Base-by-base conservation (phyloP, 2,329 filamentous ascomycete genomes). In the Conoideocrella luteorostrata region DNA sequence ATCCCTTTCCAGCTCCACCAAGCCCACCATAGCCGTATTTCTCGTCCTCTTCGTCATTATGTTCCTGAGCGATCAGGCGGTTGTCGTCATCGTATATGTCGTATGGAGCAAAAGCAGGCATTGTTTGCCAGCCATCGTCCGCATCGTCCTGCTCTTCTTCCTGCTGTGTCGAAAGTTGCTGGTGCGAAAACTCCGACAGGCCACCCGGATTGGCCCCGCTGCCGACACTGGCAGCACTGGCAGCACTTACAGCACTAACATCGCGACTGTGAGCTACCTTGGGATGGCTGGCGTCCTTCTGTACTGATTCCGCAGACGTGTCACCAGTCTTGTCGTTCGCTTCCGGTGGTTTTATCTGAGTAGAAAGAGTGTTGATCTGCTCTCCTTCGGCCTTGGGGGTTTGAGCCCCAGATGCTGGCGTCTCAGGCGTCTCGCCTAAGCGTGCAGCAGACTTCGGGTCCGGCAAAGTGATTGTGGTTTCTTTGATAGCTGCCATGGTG, bases 81-180 rank as follows among this genome's bases (percentile, higher is more conserved):
- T 95, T 86, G 61, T 95, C 84, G 56, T 98, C 93, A 60, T 98
- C 88, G 63, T 97, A 98, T 52, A 95, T 86, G 64, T 97, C 91
- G 61, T 93, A 94, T 29, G 85, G 84, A 7, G 90, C 93, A 57
- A 90, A 88, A 1, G 93, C 82, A 2, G 91, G 93, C 93, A 98
- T 98, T 3, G 80, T 78, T 67, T 96, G 88, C 93, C 93, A 98
- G 41, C 75, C 80, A 2, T 69, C 82, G n/a, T 85, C 85, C 5
- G 80, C 80, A 10, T 63, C 55, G 3, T 76, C 65, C 11, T 72
- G 68, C 36, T 76, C 68, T 11, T 74, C 66, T 11, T 78, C 69
- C 32, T 75, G 71, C 49, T 79, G 71, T 13, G 75, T 68, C 9
- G 81, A 76, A 39, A 89, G 67, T 51, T 84, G 80, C 64, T 96